Base-by-base conservation (phyloP, 2,329 filamentous ascomycete genomes). In the Plectosphaerella plurivora region DNA sequence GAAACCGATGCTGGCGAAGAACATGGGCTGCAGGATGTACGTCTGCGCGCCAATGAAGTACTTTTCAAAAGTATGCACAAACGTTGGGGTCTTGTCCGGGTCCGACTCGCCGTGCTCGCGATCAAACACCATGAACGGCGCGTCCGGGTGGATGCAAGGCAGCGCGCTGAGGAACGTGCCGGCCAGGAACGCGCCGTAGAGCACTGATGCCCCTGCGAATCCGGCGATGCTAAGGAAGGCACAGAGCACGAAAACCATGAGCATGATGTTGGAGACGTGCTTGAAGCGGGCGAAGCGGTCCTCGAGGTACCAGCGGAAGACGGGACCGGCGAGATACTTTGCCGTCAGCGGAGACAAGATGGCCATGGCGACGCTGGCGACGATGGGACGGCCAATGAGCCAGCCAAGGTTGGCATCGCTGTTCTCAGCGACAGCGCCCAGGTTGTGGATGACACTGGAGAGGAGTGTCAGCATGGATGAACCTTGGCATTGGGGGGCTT, bases 1-100 rank as follows among this genome's bases (percentile, higher is more conserved):
- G 57, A 85, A 84, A 12, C 82, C 82, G 51, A 85, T 79, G 0
- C 70, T 64, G 51, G 73, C 81, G 58, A 85, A 85, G 64, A 85
- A 84, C 42, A 84, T 69, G 0, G 82, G 81, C 48, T 75, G 75
- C 4, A 84, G 61, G 4, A 84, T 72, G 20, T 67, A 68, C 3
- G 73, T 63, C 52, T 68, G 69, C 14, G 66, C 61, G 11, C 62
- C 68, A 1, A 66, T 49, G 1, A 71, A 57, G 50, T 72, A 73
- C 10, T 56, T 54, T 50, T 71, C 68, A 51, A 71, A 72, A 0
- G 69, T 70, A 50, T 71, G 67, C 1, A 66, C 59, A 47, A 72
- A 72, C 1, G 63, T 68, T 4, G 69, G 70, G 6, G 63, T 66
- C 51, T 69, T 57, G 37, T 54, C 53, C 8, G 51, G 68, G 16